These are phyloP conservation scores for Umbilicus rupestris DNA, from an alignment of 164 flowering plant genomes.

Conservation along the genomic window DNA sequence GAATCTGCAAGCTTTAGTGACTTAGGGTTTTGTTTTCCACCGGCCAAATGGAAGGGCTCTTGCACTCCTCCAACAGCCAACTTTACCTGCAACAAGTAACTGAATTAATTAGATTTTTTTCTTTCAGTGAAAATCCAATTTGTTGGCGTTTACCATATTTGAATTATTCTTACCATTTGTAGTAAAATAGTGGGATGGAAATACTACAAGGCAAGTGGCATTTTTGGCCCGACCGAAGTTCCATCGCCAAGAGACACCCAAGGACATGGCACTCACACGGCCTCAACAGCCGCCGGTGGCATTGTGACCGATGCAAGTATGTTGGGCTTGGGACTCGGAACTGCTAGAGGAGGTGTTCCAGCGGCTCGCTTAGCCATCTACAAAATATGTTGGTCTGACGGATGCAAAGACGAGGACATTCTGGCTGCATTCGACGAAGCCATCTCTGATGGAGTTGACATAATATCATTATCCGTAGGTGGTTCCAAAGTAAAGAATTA, in stretches of 20 bases:
- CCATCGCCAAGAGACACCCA: slow-evolving; percentile 26
- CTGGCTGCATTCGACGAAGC: slow-evolving; percentile 52
- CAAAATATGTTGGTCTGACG: slow-evolving; percentile 27
- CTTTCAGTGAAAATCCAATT: background rate
- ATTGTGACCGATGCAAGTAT: slow-evolving; percentile 24
- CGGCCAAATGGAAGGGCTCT: slow-evolving; percentile 45
- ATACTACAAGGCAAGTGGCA: slow-evolving; percentile 14
- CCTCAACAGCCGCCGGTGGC: slow-evolving; percentile 47
- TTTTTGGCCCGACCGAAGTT: background rate
- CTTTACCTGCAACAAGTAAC: slow-evolving; percentile 64
- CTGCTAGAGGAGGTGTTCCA: slow-evolving; percentile 49
- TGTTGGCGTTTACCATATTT: background rate
- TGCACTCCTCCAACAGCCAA: slow-evolving; percentile 25
- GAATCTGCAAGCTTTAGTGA: slow-evolving; percentile 50
- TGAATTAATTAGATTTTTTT: background rate
- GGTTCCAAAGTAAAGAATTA: background rate
- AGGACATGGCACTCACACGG: slow-evolving; percentile 50
- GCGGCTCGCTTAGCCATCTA: slow-evolving; percentile 45
- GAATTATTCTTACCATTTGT: background rate
- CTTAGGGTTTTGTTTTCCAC: slow-evolving; percentile 37
- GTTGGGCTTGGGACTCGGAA: slow-evolving; percentile 30
- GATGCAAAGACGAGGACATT: slow-evolving; percentile 24
- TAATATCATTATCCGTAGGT: slow-evolving; percentile 32
- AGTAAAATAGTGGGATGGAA: slow-evolving; percentile 49
- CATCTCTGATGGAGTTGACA: slow-evolving; percentile 41